These are phyloP conservation scores for Elymus sibiricus DNA, from an alignment of 176 grass and related monocot genomes.

Conservation along the genomic window DNA sequence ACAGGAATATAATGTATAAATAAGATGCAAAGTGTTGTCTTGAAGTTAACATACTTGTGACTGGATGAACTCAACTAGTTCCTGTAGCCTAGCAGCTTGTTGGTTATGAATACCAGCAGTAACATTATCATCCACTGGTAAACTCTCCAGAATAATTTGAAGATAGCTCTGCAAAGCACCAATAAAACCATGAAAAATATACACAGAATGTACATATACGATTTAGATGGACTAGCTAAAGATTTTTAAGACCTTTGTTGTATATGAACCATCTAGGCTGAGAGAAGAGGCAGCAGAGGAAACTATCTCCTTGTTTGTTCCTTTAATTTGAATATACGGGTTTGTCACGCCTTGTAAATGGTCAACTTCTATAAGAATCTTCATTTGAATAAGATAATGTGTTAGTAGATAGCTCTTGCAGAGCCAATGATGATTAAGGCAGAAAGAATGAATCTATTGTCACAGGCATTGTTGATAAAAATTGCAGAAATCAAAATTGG, in stretches of 20 bases:
- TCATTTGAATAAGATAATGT: constrained; percentile 25
- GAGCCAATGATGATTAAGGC: constrained; percentile 8
- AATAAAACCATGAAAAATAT: constrained; percentile 29
- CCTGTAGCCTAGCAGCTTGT: constrained; percentile 86
- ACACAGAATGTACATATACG: neutral
- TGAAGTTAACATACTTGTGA: constrained; percentile 63
- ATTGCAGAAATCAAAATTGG: neutral
- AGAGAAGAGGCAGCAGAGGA: constrained; percentile 73
- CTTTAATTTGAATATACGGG: constrained; percentile 97
- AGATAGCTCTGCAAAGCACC: constrained; percentile 71
- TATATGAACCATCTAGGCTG: constrained; percentile 85
- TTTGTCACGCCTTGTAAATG: constrained; percentile 72
- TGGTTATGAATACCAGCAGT: constrained; percentile 75
- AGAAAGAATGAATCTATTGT: neutral
- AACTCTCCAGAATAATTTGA: constrained; percentile 96
- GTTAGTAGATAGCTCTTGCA: constrained; percentile 15
- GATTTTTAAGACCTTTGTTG: constrained; percentile 72
- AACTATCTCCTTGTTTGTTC: constrained; percentile 88
- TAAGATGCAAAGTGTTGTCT: neutral
- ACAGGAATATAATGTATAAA: constrained; percentile 15
- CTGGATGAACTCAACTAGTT: constrained; percentile 94
- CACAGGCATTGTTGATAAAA: constrained; percentile 8
- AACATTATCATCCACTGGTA: constrained; percentile 60
- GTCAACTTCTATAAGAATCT: constrained; percentile 99
- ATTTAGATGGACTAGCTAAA: constrained; percentile 22